Evolutionary conservation across 2,329 filamentous ascomycete genomes (phyloP), one percentile per base, ranked within the genome.

Genomic region (Arthroderma sp.): DNA sequence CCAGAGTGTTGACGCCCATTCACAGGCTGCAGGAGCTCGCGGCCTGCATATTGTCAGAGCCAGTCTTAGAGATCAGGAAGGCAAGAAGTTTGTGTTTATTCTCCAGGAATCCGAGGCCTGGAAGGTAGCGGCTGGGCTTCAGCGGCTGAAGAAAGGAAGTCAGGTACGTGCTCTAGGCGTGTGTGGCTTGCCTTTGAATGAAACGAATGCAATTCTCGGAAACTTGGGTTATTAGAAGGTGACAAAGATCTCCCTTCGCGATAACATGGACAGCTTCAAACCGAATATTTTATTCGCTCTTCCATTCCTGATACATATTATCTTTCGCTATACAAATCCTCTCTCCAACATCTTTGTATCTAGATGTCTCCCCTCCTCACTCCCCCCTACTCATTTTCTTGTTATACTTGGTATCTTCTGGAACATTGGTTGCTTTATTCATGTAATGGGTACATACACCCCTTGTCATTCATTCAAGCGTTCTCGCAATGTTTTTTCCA

Each of bases 31-130:
- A 44, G 63, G 69, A 52, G 59, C 67, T 38, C 58, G 63, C 36
- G 64, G 66, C n/a, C 61, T 71, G 33, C 73, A 78, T 52, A 63
- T 80, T 43, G 66, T 81, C 45, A 68, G 77, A 43, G 75, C 75
- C 9, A 74, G 66, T 40, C 62, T 77, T 40, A 69, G 75, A 47
- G 77, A 80, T 53, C 65, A 70, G 43, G 75, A 80, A 53, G 73
- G 74, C 49, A 78, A 76, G 54, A 70, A 69, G 52, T 80, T 78
- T 53, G 71, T 78, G 51, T 80, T 80, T 53, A 66, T 81, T 15
- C 59, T 81, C 43, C 68, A 71, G 37, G 69, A 77, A 46, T 68
- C 63, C 10, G 77, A 81, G 56, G 74, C 70, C 33, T 80, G 75
- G 75, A 81, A 81, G 58, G 70, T 80, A 15, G 73, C 72, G 1